A percentile compares a stretch with the other conserved stretches of the same genome.
phyloP scores from a whole-genome alignment of 164 flowering plant genomes.

The Stephania yunnanensis region DNA sequence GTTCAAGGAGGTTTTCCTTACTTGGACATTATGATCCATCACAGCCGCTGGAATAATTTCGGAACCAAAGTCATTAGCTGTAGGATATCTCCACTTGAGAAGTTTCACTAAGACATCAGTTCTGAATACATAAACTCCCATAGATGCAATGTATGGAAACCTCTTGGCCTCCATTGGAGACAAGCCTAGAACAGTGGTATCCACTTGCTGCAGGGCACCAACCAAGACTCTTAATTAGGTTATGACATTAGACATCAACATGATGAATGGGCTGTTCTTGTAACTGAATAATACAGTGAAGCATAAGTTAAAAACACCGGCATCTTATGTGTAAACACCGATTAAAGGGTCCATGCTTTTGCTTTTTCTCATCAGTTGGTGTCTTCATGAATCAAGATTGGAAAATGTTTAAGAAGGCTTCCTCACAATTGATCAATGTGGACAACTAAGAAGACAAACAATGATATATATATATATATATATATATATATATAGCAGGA shows the following conservation, averaged over 20 bases:
- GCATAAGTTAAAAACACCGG: no score
- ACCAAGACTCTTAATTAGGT: conserved; percentile 13
- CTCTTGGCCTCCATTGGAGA: conserved; percentile 53
- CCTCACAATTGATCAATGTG: no score
- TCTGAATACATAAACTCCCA: conserved; percentile 91
- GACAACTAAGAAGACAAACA: no score
- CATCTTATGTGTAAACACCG: no score
- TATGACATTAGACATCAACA: not conserved
- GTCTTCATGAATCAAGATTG: no score
- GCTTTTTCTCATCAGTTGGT: no score
- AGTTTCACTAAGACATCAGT: conserved; percentile 69
- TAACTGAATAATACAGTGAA: not conserved
- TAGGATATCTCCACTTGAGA: conserved; percentile 72
- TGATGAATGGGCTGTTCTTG: not conserved
- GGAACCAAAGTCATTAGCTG: conserved; percentile 90
- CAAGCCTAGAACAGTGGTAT: conserved; percentile 68
- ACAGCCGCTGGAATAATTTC: conserved; percentile 92
- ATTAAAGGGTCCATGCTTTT: no score
- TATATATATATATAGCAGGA: no score
- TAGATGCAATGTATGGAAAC: conserved; percentile 87
- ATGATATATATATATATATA: no score
- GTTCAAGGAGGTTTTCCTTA: conserved; percentile 17
- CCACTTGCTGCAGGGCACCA: conserved; percentile 56
- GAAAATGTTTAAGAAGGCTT: no score
- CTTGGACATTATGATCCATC: conserved; percentile 69